phyloP scores from a whole-genome alignment of 1,284 basidiomycete species.

The Omphalotus olearius region DNA sequence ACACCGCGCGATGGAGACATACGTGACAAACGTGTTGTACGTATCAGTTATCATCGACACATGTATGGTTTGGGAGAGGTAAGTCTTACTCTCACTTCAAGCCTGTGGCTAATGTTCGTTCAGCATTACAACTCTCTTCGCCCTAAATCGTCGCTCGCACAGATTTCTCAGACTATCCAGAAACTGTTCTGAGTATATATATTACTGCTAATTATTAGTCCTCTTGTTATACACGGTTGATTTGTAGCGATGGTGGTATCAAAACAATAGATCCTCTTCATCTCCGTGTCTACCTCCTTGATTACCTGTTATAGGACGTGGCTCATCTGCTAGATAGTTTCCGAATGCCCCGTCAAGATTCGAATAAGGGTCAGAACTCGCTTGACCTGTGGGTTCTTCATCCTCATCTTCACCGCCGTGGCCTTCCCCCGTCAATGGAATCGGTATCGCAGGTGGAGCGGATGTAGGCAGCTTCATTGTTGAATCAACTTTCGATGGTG shows the following conservation, averaged over 20 bases:
- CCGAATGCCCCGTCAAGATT: conserved; percentile 70
- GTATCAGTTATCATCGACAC: conserved; percentile 87
- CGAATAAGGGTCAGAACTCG: conserved; percentile 64
- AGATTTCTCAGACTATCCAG: conserved; percentile 36
- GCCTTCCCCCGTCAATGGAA: conserved; percentile 25
- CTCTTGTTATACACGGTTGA: not conserved
- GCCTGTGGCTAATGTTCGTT: conserved; percentile 6
- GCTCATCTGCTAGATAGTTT: conserved; percentile 59
- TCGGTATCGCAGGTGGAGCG: conserved; percentile 19
- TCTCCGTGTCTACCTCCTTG: conserved; percentile 32
- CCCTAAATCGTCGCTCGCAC: conserved; percentile 42
- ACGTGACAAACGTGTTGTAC: conserved; percentile 46
- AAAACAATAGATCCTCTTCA: conserved; percentile 54
- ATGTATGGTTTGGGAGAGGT: conserved; percentile 96
- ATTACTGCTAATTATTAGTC: too few species aligned
- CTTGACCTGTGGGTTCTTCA: conserved; percentile 25
- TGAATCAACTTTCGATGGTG: conserved; percentile 20
- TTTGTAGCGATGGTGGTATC: conserved; percentile 14
- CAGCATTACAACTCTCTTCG: conserved; percentile 88
- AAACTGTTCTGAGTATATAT: conserved; percentile 25
- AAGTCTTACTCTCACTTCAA: conserved; percentile 23
- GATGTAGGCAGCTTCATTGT: conserved; percentile 16
- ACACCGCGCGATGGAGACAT: conserved; percentile 27
- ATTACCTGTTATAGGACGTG: conserved; percentile 46
- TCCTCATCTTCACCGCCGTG: conserved; percentile 30